A percentile compares a stretch with the other conserved stretches of the same genome.
Conservation (phyloP, 805 yeast species). For the Kluyveromyces dobzhanskii region DNA sequence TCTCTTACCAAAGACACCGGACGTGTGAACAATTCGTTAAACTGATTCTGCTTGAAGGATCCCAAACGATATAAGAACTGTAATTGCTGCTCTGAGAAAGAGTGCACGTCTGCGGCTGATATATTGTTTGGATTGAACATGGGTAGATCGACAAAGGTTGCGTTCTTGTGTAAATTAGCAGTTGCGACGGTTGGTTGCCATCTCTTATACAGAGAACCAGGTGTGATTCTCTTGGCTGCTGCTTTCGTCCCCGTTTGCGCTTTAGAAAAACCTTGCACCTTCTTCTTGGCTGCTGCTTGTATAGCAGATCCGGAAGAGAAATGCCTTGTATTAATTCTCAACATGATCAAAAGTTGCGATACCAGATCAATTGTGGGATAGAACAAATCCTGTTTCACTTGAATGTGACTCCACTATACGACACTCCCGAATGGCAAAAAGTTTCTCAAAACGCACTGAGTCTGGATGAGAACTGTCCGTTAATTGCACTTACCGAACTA, state of each 20-base stretch:
- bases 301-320: constrained; percentile 10
- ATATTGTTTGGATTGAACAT: constrained; percentile 13
- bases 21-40: constrained; percentile 51
- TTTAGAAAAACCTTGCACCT: constrained; percentile 26
- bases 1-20: constrained; percentile 55
- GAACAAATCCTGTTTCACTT: no score
- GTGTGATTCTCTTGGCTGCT: constrained; percentile 19
- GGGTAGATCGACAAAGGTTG: constrained; percentile 18
- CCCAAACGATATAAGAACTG: constrained; percentile 45
- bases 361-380: no score
- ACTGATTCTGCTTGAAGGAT: constrained; percentile 59
- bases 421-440: no score
- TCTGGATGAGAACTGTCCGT: no score
- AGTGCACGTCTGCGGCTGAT: constrained; percentile 23
- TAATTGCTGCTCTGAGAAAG: constrained; percentile 36
- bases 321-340: constrained; percentile 14
- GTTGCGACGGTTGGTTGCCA: constrained; percentile 29
- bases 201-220: constrained; percentile 27
- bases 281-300: constrained; percentile 21
- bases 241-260: constrained; percentile 10
- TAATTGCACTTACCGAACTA: no score
- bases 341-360: constrained; percentile 13
- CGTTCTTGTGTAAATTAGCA: constrained; percentile 23
- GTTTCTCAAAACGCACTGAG: no score
- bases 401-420: no score